These are phyloP conservation scores for Podospora pseudocomata DNA, from an alignment of 495 filamentous ascomycete species.

Conservation along the genomic window DNA sequence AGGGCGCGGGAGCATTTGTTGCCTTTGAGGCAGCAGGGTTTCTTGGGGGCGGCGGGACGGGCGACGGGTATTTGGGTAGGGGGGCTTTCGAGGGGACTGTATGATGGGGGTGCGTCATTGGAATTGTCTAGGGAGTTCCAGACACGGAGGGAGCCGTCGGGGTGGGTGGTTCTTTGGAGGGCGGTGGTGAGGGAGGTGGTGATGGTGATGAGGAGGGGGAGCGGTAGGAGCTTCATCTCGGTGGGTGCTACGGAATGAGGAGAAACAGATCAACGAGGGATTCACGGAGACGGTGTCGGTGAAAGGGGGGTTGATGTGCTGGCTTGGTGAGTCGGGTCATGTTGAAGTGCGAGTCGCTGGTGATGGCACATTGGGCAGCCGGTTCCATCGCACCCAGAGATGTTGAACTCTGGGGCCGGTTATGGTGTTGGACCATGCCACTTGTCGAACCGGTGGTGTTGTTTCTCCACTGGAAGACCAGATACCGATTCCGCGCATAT, in stretches of 20 bases:
- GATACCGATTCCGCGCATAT: too few species aligned
- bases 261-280: background rate
- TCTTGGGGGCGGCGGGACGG: background rate
- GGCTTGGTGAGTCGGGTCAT: background rate
- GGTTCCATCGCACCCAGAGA: background rate
- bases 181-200: background rate
- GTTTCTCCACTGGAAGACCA: too few species aligned
- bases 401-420: background rate
- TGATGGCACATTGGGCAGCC: background rate
- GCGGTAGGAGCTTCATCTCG: background rate
- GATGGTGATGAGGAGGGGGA: background rate
- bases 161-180: background rate
- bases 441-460: too few species aligned
- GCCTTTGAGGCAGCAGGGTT: background rate
- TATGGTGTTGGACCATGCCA: background rate
- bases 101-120: background rate
- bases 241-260: background rate
- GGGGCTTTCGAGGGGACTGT: background rate
- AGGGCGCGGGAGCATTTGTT: background rate
- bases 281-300: background rate
- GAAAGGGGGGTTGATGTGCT: background rate
- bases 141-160: background rate
- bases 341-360: background rate
- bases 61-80: background rate
- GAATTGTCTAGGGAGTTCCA: background rate